phyloP scores from a whole-genome alignment of 2,329 filamentous ascomycete species.

The Neoscytalidium dimidiatum region DNA sequence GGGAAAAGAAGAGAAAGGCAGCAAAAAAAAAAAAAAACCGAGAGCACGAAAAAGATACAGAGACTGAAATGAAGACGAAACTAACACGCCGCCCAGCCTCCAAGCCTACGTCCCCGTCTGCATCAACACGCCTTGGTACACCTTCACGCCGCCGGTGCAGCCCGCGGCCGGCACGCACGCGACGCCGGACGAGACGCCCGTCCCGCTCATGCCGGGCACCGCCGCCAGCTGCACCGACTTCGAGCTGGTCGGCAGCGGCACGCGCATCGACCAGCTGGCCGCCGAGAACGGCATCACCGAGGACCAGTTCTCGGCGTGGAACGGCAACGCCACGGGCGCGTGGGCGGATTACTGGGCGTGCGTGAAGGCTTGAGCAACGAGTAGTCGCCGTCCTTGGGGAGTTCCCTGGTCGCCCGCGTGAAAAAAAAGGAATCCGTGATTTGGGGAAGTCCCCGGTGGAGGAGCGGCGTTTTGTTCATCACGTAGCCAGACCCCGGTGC shows the following conservation, averaged over 20 bases:
- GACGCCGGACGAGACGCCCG: conserved; percentile 24
- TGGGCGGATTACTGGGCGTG: conserved; percentile 19
- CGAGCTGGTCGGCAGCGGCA: conserved; percentile 25
- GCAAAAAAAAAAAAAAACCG: neutral
- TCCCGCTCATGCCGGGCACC: conserved; percentile 34
- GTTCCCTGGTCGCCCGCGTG: too few species aligned
- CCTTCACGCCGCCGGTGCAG: conserved; percentile 26
- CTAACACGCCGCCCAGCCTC: conserved; percentile 28
- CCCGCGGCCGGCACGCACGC: conserved; percentile 24
- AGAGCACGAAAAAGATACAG: neutral
- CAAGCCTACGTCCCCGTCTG: conserved; percentile 37
- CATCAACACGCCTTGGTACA: conserved; percentile 30
- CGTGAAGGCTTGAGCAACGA: conserved; percentile 13
- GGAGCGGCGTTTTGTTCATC: too few species aligned
- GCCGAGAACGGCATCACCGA: conserved; percentile 28
- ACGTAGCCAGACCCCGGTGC: too few species aligned
- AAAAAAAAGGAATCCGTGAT: too few species aligned
- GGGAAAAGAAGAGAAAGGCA: too few species aligned
- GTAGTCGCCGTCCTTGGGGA: too few species aligned
- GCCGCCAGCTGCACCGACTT: conserved; percentile 31
- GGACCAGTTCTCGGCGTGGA: conserved; percentile 15
- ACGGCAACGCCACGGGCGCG: conserved; percentile 12
- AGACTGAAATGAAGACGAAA: neutral
- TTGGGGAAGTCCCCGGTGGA: too few species aligned
- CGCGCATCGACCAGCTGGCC: conserved; percentile 10